Base-by-base conservation (phyloP, 371 early-diverging fungal genomes). In the Smittium mucronatum region DNA sequence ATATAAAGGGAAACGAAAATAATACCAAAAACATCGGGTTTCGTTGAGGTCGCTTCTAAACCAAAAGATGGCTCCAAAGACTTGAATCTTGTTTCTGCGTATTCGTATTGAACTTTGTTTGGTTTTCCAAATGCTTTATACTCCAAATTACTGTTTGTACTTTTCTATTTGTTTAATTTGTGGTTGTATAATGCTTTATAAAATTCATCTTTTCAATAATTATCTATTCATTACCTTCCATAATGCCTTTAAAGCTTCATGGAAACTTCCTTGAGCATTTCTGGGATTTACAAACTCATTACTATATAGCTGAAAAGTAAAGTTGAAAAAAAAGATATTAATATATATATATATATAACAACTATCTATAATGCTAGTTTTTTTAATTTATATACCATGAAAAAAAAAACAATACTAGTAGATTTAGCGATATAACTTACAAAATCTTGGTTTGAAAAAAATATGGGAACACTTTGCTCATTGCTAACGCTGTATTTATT, bases 71-170 rank as follows among this genome's bases (percentile, higher is more conserved):
- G n/a, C n/a, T n/a, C n/a, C n/a, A 17, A 68, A 63, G 2, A 64
- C 35, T 79, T 75, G 0, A 89, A 73, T 2, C 85, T 75, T 0
- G 75, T 72, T 71, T 88, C 87, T 28, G 90, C 88, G 70, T 83
- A 91, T 33, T 81, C 74, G 72, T 93, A 93, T 2, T 91, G 92
- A 1, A 82, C 75, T 0, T 74, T 71, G 70, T 88, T 83, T 0
- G 94, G 94, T 78, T 93, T 93, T n/a, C 94, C 94, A 74, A 84
- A 93, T 5, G 87, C 74, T 0, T 91, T 78, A 2, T 73, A 67
- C 15, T 80, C 32, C n/a, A 60, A 57, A 25, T 72, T 2, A 25
- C 29, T 59, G n/a, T 83, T 78, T 5, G 83, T 82, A 35, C 78
- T 75, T 57, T 79, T 71, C 79, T 84, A 64, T n/a, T n/a, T n/a